Base-by-base conservation (phyloP, 169 alveolate species). In the Cryptosporidium meleagridis region DNA sequence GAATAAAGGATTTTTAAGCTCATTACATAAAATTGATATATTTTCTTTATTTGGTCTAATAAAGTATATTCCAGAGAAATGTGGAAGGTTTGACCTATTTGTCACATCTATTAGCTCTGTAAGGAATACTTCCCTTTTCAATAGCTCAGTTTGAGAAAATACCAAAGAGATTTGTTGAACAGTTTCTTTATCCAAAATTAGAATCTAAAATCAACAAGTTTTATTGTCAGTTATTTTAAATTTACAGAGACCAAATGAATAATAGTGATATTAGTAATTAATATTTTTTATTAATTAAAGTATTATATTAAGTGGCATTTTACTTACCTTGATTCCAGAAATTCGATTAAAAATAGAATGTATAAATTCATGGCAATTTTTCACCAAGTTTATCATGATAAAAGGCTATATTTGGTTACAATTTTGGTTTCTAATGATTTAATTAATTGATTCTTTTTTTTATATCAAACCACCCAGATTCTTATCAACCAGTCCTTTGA, bases 171-270 rank as follows among this genome's bases (percentile, higher is more conserved):
- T 95, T 12, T 95, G 95, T 37, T 93, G 94, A 52, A 94, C 92
- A 14, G 99, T 97, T 72, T 96, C 98, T 55, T 92, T 93, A 85
- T 98, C 99, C 65, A 97, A 84, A 45, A 98, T 93, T 21, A 97
- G 92, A 44, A 97, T 97, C 96, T 98, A 95, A 69, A 92, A 45
- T 2, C 67, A 55, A 0, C 3, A 26, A 8, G 29, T 23, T 55
- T 55, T 9, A 55, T 55, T 21, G 37, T 23, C 4, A 53, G 23
- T 23, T 26, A 5, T 26, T 55, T 53, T 7, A 16, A 16, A 1
- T 53, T 55, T 21, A 23, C 10, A 26, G 35, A 55, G 7, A 23
- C 14, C 21, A 48, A 14, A 1, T 48, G 21, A 48, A 14, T 14
- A 48, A 14, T 48, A 48, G 14, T 5, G 3, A 2, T 0, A 41